Evolutionary conservation across 495 filamentous ascomycete species (phyloP).

Genomic region (Xanthoparmelia taractica): DNA sequence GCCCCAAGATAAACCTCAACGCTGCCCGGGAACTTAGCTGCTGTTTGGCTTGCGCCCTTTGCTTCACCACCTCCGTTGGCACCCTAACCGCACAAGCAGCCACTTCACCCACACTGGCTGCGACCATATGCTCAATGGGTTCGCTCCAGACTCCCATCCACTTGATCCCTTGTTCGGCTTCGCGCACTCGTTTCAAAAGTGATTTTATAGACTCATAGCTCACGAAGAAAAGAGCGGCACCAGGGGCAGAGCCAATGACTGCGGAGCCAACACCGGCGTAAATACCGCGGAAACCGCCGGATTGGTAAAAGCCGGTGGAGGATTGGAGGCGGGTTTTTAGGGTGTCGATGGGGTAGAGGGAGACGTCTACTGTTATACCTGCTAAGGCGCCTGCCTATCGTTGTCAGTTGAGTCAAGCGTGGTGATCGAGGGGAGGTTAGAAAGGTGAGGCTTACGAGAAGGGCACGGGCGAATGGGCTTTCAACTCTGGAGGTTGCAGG

Average conservation of each 20-base stretch:
- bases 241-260: constrained; percentile 76
- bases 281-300: constrained; percentile 70
- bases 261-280: constrained; percentile 61
- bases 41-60: constrained; percentile 83
- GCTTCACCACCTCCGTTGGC: constrained; percentile 95
- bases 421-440: not conserved
- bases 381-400: constrained; percentile 69
- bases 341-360: constrained; percentile 85
- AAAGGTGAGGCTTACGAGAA: constrained; percentile 16
- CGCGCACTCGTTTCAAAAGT: constrained; percentile 33
- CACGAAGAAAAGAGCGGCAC: constrained; percentile 97
- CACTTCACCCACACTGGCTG: constrained; percentile 83
- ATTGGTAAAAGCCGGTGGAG: constrained; percentile 59
- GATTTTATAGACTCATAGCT: constrained; percentile 83
- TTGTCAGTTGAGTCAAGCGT: not conserved
- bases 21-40: constrained; percentile 53
- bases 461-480: constrained; percentile 20
- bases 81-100: constrained; percentile 89
- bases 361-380: constrained; percentile 83
- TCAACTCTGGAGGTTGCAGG: not conserved
- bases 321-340: constrained; percentile 93
- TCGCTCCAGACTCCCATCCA: constrained; percentile 27
- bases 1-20: constrained; percentile 60
- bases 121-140: constrained; percentile 64
- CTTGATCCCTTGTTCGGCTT: not conserved